A percentile compares a stretch with the other conserved stretches of the same genome.
These are phyloP conservation scores for Scenedesmus sp. DNA, from an alignment of 163 green algal species.

Conservation along the genomic window DNA sequence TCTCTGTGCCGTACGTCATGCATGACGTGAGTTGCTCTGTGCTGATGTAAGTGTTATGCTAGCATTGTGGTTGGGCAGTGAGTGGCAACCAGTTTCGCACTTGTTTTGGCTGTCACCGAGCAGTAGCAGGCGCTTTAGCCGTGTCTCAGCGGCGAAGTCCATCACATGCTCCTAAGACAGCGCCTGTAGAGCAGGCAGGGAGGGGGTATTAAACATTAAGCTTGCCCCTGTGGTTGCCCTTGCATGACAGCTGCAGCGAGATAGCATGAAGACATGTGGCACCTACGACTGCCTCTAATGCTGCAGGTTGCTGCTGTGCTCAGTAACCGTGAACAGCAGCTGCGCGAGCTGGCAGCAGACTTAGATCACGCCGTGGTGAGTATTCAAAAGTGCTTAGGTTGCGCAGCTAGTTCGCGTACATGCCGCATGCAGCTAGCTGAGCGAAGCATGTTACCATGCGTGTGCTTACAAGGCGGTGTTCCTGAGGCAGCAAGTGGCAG, in stretches of 20 bases:
- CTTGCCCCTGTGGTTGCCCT: not conserved
- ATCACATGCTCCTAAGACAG: no score
- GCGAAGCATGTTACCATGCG: not conserved
- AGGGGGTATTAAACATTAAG: no score
- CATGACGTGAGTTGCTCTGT: constrained; percentile 28
- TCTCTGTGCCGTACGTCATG: constrained; percentile 38
- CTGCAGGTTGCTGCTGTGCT: not conserved
- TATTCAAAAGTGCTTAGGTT: not conserved
- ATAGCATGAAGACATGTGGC: not conserved
- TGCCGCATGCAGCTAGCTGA: not conserved
- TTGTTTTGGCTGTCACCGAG: no score
- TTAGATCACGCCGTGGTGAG: not conserved
- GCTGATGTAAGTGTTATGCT: not conserved
- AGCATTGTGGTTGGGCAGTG: not conserved
- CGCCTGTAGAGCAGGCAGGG: no score
- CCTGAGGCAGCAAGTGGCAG: not conserved
- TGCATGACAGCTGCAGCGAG: not conserved
- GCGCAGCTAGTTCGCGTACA: not conserved
- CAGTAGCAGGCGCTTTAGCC: no score
- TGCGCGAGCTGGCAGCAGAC: not conserved
- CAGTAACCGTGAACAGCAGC: not conserved
- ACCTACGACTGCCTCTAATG: not conserved
- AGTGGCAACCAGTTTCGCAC: no score
- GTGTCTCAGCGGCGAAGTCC: no score
- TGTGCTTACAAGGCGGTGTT: not conserved